phyloP scores from a whole-genome alignment of 345 rosid species.

The Aquilaria yunnanensis region DNA sequence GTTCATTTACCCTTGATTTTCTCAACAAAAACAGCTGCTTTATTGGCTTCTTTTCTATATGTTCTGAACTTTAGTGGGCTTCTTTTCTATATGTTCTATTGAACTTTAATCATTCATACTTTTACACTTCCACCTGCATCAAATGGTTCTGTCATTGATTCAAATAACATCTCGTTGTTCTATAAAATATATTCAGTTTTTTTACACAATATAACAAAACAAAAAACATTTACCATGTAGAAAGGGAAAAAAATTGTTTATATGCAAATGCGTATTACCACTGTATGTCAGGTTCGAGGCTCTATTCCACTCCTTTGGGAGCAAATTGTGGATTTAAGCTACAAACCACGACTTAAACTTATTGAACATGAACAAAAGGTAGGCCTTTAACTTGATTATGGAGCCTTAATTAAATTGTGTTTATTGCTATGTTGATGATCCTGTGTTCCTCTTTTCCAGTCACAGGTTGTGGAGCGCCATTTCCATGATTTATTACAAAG shows the following conservation, averaged over 20 bases:
- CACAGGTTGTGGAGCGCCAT: slow-evolving; percentile 82
- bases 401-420: slow-evolving; percentile 10
- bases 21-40: background rate
- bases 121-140: background rate
- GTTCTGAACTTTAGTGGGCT: background rate
- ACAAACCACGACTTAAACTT: slow-evolving; percentile 71
- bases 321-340: slow-evolving; percentile 97
- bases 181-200: background rate
- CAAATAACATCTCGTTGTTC: background rate
- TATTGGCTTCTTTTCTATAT: background rate
- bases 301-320: slow-evolving; percentile 99
- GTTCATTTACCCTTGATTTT: background rate
- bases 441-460: slow-evolving; percentile 33
- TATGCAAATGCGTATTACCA: slow-evolving; percentile 8
- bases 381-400: slow-evolving; percentile 14
- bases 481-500: slow-evolving; percentile 81
- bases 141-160: background rate
- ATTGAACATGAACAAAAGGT: slow-evolving; percentile 68
- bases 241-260: too few relatives aligned
- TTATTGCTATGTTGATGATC: slow-evolving; percentile 10
- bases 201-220: too few relatives aligned
- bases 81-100: background rate
- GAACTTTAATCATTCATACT: background rate
- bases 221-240: too few relatives aligned
- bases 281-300: slow-evolving; percentile 67